Evolutionary conservation across 2,329 filamentous ascomycete species (phyloP), one percentile per base, ranked within the genome.

Genomic region (Aspergillus sp.): DNA sequence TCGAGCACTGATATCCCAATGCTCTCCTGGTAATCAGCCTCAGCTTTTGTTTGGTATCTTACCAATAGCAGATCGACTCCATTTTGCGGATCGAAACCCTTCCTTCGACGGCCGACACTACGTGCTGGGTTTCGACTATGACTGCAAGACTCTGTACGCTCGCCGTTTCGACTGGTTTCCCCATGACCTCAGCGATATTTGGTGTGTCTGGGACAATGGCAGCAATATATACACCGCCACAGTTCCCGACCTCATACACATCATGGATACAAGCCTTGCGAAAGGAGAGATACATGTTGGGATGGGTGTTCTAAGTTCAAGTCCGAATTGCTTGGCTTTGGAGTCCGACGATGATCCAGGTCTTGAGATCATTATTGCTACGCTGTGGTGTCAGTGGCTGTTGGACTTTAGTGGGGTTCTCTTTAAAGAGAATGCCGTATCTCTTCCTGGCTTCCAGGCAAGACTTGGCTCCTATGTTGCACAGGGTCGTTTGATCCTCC

Each of bases 311-410:
- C 57, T 74, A 30, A 66, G 62, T 17, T 64, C 62, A 11, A 66
- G 64, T 36, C 55, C 53, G 17, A 56, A 58, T 44, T 64, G 63
- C 12, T 50, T 65, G 38, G 63, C 59, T 11, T 55, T 53, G 15
- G 50, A 57, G 11, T 43, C 41, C 15, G 51, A 63, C 22, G 67
- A 68, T 9, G 65, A 68, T 42, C 67, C 66, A 1, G 71, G 70
- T 3, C 52, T 74, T 61, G 72, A 74, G 47, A 59, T 73, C 11
- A 64, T 72, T 11, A 63, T 74, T 44, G 56, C 55, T 6, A 66
- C 71, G 30, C 55, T 66, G 24, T 72, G 68, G 43, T 63, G 65
- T 18, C 70, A 72, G 52, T 74, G 70, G 55, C 52, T 72, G 2
- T 30, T 64, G 12, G 72, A 74, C 42, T 65, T 65, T 24, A 62